phyloP scores from a whole-genome alignment of 345 rosid genomes.

The Moricandia arvensis region DNA sequence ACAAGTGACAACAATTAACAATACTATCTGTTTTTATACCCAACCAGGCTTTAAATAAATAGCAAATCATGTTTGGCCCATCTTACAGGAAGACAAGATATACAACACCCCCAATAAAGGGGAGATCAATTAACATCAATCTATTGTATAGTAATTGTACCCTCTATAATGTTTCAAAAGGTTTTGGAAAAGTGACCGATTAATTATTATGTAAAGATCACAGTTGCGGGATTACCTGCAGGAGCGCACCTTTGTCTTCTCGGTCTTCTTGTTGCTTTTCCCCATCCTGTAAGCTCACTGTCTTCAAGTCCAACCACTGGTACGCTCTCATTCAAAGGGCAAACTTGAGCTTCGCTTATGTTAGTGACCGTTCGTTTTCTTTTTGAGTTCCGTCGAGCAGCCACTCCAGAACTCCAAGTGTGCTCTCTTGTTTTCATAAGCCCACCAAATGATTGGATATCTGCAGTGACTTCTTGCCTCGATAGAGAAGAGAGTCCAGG shows the following conservation, averaged over 20 bases:
- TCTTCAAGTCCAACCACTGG: conserved; percentile 34
- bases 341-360: conserved; percentile 27
- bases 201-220: conserved; percentile 28
- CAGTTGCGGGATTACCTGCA: conserved; percentile 32
- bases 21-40: conserved; percentile 22
- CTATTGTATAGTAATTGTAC: conserved; percentile 7
- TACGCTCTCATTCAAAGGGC: conserved; percentile 21
- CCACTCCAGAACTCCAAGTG: conserved; percentile 41
- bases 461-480: conserved; percentile 85
- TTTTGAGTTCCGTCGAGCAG: conserved; percentile 28
- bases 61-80: conserved; percentile 25
- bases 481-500: conserved; percentile 82
- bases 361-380: conserved; percentile 26
- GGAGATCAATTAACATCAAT: conserved; percentile 10
- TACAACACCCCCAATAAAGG: conserved; percentile 16
- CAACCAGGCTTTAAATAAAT: conserved; percentile 12
- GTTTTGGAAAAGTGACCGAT: conserved; percentile 7
- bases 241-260: conserved; percentile 36
- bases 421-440: conserved; percentile 22
- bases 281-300: conserved; percentile 35
- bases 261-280: conserved; percentile 37
- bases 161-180: conserved; percentile 7
- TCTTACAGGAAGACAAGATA: conserved; percentile 21
- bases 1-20: conserved; percentile 4
- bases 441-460: conserved; percentile 39